Percentiles rank a stretch among this genome's conserved stretches.
Evolutionary conservation across 805 yeast species (phyloP).

Genomic region (Hanseniaspora vineae): DNA sequence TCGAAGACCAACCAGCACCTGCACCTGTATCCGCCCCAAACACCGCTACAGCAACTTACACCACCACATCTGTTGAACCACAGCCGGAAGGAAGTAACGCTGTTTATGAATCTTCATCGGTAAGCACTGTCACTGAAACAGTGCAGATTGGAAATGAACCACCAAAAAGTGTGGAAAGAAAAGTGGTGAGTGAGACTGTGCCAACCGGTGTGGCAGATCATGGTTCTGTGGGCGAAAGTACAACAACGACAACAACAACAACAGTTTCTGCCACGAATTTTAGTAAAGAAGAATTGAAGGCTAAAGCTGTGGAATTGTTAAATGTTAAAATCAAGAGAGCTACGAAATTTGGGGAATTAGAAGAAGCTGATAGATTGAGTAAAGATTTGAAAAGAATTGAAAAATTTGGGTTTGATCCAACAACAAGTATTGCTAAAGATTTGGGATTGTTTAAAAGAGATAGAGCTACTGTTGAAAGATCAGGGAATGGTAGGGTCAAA

Average conservation of each 20-base stretch:
- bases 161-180: no score
- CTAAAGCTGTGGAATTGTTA: slow-evolving; percentile 53
- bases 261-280: slow-evolving; percentile 11
- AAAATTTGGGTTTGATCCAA: slow-evolving; percentile 69
- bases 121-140: no score
- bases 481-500: neutral
- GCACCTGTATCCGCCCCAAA: no score
- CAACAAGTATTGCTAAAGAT: slow-evolving; percentile 54
- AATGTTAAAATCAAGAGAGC: slow-evolving; percentile 59
- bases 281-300: slow-evolving; percentile 59
- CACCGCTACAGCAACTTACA: no score
- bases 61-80: no score
- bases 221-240: slow-evolving; percentile 7
- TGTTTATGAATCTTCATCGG: no score
- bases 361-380: slow-evolving; percentile 46
- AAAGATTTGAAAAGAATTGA: slow-evolving; percentile 40
- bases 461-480: neutral
- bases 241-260: neutral
- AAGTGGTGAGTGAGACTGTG: no score
- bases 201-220: slow-evolving; percentile 2
- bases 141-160: no score
- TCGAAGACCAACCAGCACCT: no score
- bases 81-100: no score
- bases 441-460: slow-evolving; percentile 39
- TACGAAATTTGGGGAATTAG: slow-evolving; percentile 48